These are phyloP conservation scores for Blastobotrys parvus DNA, from an alignment of 805 yeast genomes.

Conservation along the genomic window DNA sequence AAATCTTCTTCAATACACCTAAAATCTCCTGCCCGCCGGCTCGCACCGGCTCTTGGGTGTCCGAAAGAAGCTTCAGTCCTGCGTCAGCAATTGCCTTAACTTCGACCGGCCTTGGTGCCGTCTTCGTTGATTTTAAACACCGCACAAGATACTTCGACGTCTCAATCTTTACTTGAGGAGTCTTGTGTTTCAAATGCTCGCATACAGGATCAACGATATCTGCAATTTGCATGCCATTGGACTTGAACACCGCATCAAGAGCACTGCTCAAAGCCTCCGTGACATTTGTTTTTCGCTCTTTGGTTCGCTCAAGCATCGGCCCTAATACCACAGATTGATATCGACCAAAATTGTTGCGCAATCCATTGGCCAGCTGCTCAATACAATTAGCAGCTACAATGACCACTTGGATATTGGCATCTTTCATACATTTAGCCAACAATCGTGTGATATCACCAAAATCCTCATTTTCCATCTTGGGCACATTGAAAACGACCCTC, in stretches of 20 bases:
- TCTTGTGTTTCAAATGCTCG: constrained; percentile 59
- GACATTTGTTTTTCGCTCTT: constrained; percentile 78
- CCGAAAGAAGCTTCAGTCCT: constrained; percentile 59
- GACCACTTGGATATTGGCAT: constrained; percentile 84
- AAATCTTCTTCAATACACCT: constrained; percentile 76
- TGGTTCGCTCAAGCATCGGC: constrained; percentile 71
- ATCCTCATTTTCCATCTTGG: constrained; percentile 53
- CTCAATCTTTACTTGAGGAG: constrained; percentile 74
- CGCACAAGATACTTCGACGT: constrained; percentile 56
- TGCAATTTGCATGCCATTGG: constrained; percentile 35
- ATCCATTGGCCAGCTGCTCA: constrained; percentile 54
- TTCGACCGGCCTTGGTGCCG: constrained; percentile 44
- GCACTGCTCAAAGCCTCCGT: constrained; percentile 61
- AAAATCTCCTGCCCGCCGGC: constrained; percentile 66
- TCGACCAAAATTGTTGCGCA: constrained; percentile 46
- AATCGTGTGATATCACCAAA: constrained; percentile 53
- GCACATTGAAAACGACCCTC: constrained; percentile 33
- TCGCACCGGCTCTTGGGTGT: constrained; percentile 79
- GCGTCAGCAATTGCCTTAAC: constrained; percentile 48
- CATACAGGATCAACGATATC: constrained; percentile 55
- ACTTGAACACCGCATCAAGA: constrained; percentile 52
- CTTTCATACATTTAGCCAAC: constrained; percentile 69
- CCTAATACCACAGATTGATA: constrained; percentile 46
- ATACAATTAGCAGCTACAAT: constrained; percentile 65
- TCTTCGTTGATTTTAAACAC: constrained; percentile 45